Evolutionary conservation across 805 yeast species (phyloP).

Genomic region (Phaffomyces opuntiae): DNA sequence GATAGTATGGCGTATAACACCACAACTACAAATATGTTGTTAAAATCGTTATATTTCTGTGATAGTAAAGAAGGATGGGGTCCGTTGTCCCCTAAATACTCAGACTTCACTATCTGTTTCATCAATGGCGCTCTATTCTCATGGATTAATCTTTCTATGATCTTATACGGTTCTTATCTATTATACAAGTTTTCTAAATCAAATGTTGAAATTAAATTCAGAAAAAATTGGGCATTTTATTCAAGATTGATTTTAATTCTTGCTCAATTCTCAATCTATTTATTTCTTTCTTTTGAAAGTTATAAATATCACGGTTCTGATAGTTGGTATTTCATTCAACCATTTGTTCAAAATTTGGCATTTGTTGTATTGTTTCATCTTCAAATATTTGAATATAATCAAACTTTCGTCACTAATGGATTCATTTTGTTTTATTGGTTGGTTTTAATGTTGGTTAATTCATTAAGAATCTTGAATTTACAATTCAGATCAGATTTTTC

Average conservation of each 20-base stretch:
- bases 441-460: slow-evolving; percentile 40
- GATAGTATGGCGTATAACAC: background rate
- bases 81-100: slow-evolving; percentile 34
- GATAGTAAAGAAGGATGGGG: slow-evolving; percentile 34
- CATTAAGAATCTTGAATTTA: slow-evolving; percentile 36
- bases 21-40: background rate
- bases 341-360: slow-evolving; percentile 34
- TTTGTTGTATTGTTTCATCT: slow-evolving; percentile 42
- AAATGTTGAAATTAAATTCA: slow-evolving; percentile 26
- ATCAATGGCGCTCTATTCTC: slow-evolving; percentile 45
- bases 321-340: slow-evolving; percentile 28
- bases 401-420: slow-evolving; percentile 59
- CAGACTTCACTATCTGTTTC: slow-evolving; percentile 57
- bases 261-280: slow-evolving; percentile 22
- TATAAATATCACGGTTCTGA: slow-evolving; percentile 13
- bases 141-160: slow-evolving; percentile 33
- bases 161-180: slow-evolving; percentile 36
- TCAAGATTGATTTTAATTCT: slow-evolving; percentile 28
- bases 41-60: slow-evolving; percentile 10
- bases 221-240: slow-evolving; percentile 31
- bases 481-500: slow-evolving; percentile 26
- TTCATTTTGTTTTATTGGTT: slow-evolving; percentile 73
- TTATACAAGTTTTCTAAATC: slow-evolving; percentile 20
- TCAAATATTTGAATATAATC: slow-evolving; percentile 67
- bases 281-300: slow-evolving; percentile 19